Base-by-base conservation (phyloP, 2,329 filamentous ascomycete genomes). In the Colletotrichum truncatum region DNA sequence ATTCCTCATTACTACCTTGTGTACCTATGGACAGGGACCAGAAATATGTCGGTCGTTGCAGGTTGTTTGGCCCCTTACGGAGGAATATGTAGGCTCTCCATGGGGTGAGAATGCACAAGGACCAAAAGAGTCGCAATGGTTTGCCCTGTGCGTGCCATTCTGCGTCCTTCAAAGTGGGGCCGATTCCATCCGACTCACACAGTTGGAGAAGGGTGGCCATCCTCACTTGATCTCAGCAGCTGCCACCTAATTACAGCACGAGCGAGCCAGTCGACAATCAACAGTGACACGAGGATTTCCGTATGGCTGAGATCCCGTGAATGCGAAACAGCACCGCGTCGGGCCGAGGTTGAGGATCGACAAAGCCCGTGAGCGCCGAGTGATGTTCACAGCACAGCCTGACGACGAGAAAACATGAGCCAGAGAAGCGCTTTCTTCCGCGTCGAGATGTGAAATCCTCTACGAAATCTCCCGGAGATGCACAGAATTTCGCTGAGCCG, bases 161-260 rank as follows among this genome's bases (percentile, higher is more conserved):
- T 9, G 30, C 18, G n/a, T n/a, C 21, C n/a, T 28, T 12, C 10
- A 34, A 8, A 38, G 49, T 39, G 62, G 62, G 49, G 62, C 62
- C 49, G 62, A 51, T 14, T 65, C 56, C 38, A 41, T 56, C 57
- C 57, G 57, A 65, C 26, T 12, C 14, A 52, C 41, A 36, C 23
- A 36, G 18, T 9, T 28, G 12, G 23, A 41, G 6, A 28, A 34
- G 14, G 32, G 23, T 25, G 30, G 25, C 30, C 16, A 18, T 41
- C 21, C 48, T 54, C 39, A 48, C 43, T 54, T 49, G 48, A 41
- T n/a, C 23, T 6, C 12, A 21, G 4, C 26, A 52, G 45, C 32
- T 39, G 55, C 18, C 41, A 16, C 46, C 3, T n/a, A n/a, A n/a
- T n/a, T 16, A 36, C 30, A 25, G 32, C 4, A 49, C 49, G 26